Evolutionary conservation across 1,139 yeast genomes (phyloP), one percentile per base, ranked within the genome.

Genomic region (Candida sojae): DNA sequence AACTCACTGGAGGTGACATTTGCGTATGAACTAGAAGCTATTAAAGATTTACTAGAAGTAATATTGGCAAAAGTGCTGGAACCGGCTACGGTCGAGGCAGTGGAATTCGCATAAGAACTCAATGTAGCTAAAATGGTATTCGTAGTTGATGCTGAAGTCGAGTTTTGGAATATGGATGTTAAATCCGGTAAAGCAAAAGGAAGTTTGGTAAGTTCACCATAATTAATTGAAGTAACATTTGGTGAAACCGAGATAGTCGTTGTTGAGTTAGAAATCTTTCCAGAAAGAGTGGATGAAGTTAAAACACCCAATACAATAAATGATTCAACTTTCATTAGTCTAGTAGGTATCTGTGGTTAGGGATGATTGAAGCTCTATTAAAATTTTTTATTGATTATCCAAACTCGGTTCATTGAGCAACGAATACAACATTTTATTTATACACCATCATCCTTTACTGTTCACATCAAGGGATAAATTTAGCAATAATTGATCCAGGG

Each of bases 141-240:
- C n/a, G 40, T 7, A n/a, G 10, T 5, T 12, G 13, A 10, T 5
- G 31, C n/a, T n/a, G 33, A n/a, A 12, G 41, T 6, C 13, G 23
- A 13, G 7, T n/a, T 29, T 10, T 8, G 7, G 9, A 23, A n/a
- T 5, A 4, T 29, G 12, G 41, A 28, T 2, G 33, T 28, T 12
- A 26, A 29, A 5, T 12, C 26, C 2, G 41, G 33, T 11, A 38
- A 38, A 3, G 32, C 12, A n/a, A 38, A 38, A 28, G 41, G 41
- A 38, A 38, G 41, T 8, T 29, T 38, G 23, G 41, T 38, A 17
- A 38, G 41, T 13, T 38, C 41, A 28, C 41, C 41, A 13, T 38
- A 38, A 29, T 28, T 13, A 17, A 38, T 38, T 12, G 41, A 38
- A 28, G 41, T 38, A 7, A 12, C 41, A 17, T 25, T 28, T 28